A percentile compares a stretch with the other conserved stretches of the same genome.
phyloP scores from a whole-genome alignment of 2,329 filamentous ascomycete species.

The Zasmidium angulare region DNA sequence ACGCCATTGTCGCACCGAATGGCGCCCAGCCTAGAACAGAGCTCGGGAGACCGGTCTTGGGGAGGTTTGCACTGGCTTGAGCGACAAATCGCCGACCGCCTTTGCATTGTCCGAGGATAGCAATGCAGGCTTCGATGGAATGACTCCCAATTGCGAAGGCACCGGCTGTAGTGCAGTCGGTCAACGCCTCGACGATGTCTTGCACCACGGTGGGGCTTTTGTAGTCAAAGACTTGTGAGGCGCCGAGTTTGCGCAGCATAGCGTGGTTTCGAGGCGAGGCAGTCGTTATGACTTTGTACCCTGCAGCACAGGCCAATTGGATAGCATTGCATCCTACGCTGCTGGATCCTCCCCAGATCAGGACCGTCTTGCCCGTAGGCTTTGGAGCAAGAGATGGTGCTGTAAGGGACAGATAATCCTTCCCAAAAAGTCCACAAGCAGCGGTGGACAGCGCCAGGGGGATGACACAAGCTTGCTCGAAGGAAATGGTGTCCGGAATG shows the following conservation, averaged over 20 bases:
- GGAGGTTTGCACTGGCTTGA: slow-evolving; percentile 9
- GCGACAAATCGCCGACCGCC: slow-evolving; percentile 36
- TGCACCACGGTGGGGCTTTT: slow-evolving; percentile 28
- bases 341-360: slow-evolving; percentile 55
- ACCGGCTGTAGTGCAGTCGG: slow-evolving; percentile 28
- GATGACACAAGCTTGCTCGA: slow-evolving; percentile 20
- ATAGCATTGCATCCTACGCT: slow-evolving; percentile 53
- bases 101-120: not conserved
- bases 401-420: not conserved
- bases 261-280: slow-evolving; percentile 39
- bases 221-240: slow-evolving; percentile 32
- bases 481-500: slow-evolving; percentile 19
- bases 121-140: not conserved
- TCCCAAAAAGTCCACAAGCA: slow-evolving; percentile 17
- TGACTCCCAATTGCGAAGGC: slow-evolving; percentile 28
- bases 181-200: slow-evolving; percentile 36
- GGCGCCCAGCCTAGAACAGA: too few relatives aligned
- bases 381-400: not conserved
- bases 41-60: slow-evolving; percentile 3
- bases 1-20: not conserved
- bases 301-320: slow-evolving; percentile 50
- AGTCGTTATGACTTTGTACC: slow-evolving; percentile 41
- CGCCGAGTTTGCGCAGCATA: slow-evolving; percentile 28
- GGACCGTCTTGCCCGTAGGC: slow-evolving; percentile 35
- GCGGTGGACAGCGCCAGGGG: slow-evolving; percentile 24